Evolutionary conservation across 2,329 filamentous ascomycete genomes (phyloP).

Genomic region (Epichloe uncinata): DNA sequence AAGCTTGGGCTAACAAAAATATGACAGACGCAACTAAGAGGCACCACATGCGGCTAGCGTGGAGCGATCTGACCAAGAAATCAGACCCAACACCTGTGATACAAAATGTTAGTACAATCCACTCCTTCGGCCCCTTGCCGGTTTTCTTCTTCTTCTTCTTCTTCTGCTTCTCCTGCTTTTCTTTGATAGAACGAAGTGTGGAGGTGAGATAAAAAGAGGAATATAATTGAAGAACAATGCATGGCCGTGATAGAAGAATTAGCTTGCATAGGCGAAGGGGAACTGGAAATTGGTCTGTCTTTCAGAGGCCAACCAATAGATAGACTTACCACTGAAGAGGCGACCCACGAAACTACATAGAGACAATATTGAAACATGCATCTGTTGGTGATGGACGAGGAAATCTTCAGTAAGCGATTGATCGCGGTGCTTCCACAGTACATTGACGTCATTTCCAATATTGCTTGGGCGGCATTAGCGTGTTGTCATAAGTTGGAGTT

Average conservation of each 20-base stretch:
- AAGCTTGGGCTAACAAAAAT: conserved; percentile 69
- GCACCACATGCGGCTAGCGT: conserved; percentile 83
- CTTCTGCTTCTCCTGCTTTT: not conserved
- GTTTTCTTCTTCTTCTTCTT: not conserved
- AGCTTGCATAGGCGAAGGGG: not conserved
- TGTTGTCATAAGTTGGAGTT: not conserved
- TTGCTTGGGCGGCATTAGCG: conserved; percentile 44
- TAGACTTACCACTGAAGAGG: conserved; percentile 52
- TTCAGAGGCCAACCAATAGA: not conserved
- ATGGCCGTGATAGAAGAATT: not conserved
- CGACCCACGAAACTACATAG: conserved; percentile 75
- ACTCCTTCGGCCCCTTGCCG: not conserved
- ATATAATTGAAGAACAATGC: not conserved
- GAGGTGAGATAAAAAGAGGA: not conserved
- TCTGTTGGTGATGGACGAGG: conserved; percentile 67
- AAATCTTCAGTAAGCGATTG: conserved; percentile 57
- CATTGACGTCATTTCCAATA: conserved; percentile 80
- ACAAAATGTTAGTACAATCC: not conserved
- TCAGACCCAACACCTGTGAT: conserved; percentile 71
- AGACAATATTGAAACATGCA: conserved; percentile 92
- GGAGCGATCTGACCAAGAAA: conserved; percentile 67
- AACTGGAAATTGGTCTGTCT: not conserved
- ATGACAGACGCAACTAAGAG: conserved; percentile 63
- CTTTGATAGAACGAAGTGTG: not conserved
- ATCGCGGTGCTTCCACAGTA: conserved; percentile 80